Evolutionary conservation across 371 early-diverging fungal species (phyloP).

Genomic region (Blakeslea trispora): DNA sequence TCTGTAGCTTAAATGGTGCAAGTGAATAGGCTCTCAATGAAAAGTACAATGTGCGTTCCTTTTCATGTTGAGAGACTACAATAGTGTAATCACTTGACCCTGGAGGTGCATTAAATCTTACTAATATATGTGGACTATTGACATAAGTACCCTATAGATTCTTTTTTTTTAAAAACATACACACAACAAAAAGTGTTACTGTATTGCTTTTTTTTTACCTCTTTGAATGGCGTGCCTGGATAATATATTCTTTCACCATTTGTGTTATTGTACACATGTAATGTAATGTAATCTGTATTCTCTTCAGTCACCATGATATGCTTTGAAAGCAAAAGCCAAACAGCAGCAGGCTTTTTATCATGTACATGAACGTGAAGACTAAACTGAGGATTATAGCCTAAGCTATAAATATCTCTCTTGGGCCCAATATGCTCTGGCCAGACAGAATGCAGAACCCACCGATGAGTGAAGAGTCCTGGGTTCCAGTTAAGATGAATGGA

Average conservation of each 20-base stretch:
- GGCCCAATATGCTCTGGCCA: constrained; percentile 68
- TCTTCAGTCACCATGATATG: constrained; percentile 81
- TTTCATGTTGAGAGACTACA: constrained; percentile 82
- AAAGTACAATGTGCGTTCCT: constrained; percentile 68
- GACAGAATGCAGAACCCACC: constrained; percentile 62
- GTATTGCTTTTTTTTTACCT: constrained; percentile 17
- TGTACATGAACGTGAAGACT: constrained; percentile 59
- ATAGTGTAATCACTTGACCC: constrained; percentile 69
- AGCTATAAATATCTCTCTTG: constrained; percentile 65
- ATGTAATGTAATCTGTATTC: constrained; percentile 81
- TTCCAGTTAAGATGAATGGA: constrained; percentile 92
- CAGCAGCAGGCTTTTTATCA: constrained; percentile 57
- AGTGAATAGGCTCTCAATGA: constrained; percentile 73
- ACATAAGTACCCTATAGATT: constrained; percentile 70
- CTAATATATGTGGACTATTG: constrained; percentile 83
- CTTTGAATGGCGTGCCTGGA: constrained; percentile 69
- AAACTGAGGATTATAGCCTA: constrained; percentile 82
- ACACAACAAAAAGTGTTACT: no score
- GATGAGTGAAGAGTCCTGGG: constrained; percentile 68
- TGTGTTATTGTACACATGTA: constrained; percentile 77
- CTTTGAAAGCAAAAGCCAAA: constrained; percentile 83
- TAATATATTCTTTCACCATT: constrained; percentile 77
- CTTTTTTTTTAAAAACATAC: neutral
- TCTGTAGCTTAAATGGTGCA: constrained; percentile 63
- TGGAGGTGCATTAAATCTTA: constrained; percentile 68